Percentiles rank a stretch among this genome's conserved stretches.
These are phyloP conservation scores for Exophiala sp. DNA, from an alignment of 2,329 filamentous ascomycete genomes.

Conservation along the genomic window DNA sequence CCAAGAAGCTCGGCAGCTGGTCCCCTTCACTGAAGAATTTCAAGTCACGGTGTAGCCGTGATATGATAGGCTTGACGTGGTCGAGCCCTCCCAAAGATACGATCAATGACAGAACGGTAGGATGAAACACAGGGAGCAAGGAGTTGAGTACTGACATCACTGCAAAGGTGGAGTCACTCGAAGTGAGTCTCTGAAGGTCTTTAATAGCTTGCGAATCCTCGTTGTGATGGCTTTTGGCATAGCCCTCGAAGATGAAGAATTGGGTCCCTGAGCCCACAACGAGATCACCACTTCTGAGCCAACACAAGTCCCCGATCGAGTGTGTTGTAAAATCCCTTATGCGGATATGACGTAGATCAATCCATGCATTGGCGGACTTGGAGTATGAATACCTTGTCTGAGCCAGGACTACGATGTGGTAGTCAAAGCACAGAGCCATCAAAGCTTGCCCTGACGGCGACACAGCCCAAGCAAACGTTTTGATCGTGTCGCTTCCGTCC, in stretches of 20 bases:
- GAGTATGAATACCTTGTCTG: conserved; percentile 92
- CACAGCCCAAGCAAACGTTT: conserved; percentile 90
- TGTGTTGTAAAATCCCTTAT: conserved; percentile 80
- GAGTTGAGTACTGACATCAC: conserved; percentile 65
- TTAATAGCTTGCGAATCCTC: conserved; percentile 8
- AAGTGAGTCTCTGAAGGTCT: conserved; percentile 8
- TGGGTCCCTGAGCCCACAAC: conserved; percentile 90
- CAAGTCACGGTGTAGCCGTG: conserved; percentile 68
- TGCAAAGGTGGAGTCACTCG: conserved; percentile 13
- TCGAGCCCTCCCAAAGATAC: conserved; percentile 70
- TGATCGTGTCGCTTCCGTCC: conserved; percentile 68
- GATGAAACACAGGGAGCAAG: conserved; percentile 84
- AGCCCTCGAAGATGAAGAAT: conserved; percentile 70
- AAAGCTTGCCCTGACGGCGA: conserved; percentile 87
- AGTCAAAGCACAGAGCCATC: conserved; percentile 87
- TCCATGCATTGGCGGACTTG: conserved; percentile 85
- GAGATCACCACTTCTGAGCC: conserved; percentile 80
- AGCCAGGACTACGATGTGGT: conserved; percentile 74
- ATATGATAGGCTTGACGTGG: conserved; percentile 69
- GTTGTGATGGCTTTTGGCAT: conserved; percentile 20
- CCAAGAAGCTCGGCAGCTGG: conserved; percentile 71
- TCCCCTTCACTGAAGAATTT: conserved; percentile 85
- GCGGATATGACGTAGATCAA: conserved; percentile 74
- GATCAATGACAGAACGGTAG: conserved; percentile 81
- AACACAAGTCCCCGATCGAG: conserved; percentile 88